Conservation (phyloP, 75 land plant species). For the Selaginella moellendorffii region DNA sequence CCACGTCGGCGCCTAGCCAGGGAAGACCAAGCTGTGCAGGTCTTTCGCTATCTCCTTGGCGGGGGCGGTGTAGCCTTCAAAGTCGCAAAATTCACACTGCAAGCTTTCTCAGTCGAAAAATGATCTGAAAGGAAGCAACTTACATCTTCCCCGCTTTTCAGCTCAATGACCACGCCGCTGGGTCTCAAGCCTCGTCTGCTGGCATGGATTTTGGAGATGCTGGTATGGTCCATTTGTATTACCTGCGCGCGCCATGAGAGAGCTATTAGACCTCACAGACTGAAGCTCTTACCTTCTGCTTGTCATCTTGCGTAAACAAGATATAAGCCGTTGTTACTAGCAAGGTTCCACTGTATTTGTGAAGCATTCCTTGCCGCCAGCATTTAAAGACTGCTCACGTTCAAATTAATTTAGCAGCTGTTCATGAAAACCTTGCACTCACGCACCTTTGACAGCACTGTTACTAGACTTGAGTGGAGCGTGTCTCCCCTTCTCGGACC, state of each 20-base stretch:
- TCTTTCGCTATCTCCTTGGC: not conserved
- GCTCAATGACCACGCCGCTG: conserved; percentile 2
- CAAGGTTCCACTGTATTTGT: not conserved
- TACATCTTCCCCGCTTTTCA: conserved; percentile 5
- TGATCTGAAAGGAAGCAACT: not conserved
- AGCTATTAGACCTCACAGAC: not conserved
- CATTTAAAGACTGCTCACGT: not conserved
- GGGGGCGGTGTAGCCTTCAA: not conserved
- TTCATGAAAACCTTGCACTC: not conserved
- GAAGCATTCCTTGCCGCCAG: not conserved
- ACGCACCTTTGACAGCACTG: not conserved
- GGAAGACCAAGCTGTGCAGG: not conserved
- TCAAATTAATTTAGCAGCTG: not conserved
- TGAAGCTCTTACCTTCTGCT: conserved; percentile 5
- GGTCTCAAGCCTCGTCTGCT: conserved; percentile 2
- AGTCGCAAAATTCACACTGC: conserved; percentile 4
- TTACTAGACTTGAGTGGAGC: not conserved
- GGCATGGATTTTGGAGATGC: conserved; percentile 6
- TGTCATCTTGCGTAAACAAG: conserved; percentile 3
- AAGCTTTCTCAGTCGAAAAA: not conserved
- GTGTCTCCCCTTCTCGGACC: not conserved
- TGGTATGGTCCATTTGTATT: conserved; percentile 6
- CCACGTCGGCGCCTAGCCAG: too few species aligned
- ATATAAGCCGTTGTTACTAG: not conserved
- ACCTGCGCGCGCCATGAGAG: too few species aligned